Base-by-base conservation (phyloP, 164 flowering plant species). In the Berberis vulgaris region DNA sequence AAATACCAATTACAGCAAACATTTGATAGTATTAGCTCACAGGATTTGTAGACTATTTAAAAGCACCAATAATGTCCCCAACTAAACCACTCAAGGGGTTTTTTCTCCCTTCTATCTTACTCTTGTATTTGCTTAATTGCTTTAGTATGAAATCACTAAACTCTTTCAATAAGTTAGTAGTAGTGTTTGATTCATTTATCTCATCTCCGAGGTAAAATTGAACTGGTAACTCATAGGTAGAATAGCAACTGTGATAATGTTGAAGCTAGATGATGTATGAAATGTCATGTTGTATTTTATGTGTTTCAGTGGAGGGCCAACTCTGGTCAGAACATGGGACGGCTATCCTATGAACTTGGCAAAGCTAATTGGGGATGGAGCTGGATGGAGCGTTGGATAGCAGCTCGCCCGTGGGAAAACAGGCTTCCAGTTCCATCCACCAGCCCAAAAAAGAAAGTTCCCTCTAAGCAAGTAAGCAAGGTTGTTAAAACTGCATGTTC, bases 341-440 rank as follows among this genome's bases (percentile, higher is more conserved):
- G 65, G 62, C 63, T 74, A 44, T 62, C 69, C 43, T 77, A 76
- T 73, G 88, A 84, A 69, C 73, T 80, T 61, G 80, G 86, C 45
- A 81, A 79, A 69, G 77, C 79, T 57, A 72, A 80, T 57, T 84
- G 90, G 95, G 95, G 95, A 49, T 94, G 97, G 98, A 91, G 96
- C 75, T 91, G 97, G 99, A 84, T 66, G 77, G 97, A 94, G 59
- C 86, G 95, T 2, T 94, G 96, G 97, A 81, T 94, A 60, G 89
- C 95, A 54, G 97, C 85, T 64, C 83, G 94, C 8, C 99, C 97
- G 41, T 91, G 97, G 97, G 99, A 94, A 73, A 82, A 74, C 63
- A 83, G 95, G 63, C 71, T 84, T 55, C 65, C 76, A 10, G 9
- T 62, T 50, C 68, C 65, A 40, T 70, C 78, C 6, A 63, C 61